phyloP scores from a whole-genome alignment of 768 basidiomycete species.

The Trametes cubensis region DNA sequence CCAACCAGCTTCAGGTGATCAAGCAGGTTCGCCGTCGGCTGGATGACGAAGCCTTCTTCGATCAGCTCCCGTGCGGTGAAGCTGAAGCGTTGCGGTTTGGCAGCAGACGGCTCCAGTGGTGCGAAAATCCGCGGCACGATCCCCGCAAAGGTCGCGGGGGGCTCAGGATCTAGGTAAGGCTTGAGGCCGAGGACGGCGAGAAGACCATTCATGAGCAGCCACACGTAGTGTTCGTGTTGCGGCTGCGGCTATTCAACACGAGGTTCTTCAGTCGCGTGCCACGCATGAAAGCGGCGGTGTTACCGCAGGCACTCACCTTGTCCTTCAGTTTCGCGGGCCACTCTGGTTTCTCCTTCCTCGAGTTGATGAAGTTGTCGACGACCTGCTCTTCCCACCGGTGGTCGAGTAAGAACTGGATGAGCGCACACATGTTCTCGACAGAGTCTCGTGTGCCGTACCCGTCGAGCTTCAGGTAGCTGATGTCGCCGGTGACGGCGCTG shows the following conservation, averaged over 20 bases:
- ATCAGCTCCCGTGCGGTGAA: conserved; percentile 18
- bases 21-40: conserved; percentile 12
- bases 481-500: not conserved
- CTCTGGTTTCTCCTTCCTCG: not conserved
- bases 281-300: not conserved
- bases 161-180: conserved; percentile 3
- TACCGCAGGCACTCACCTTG: not conserved
- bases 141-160: conserved; percentile 10
- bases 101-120: not conserved
- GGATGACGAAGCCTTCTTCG: conserved; percentile 19
- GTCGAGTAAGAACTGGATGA: conserved; percentile 4
- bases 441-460: conserved; percentile 12
- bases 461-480: conserved; percentile 14
- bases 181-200: conserved; percentile 9
- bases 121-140: conserved; percentile 12
- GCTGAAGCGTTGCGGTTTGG: conserved; percentile 7
- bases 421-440: conserved; percentile 17
- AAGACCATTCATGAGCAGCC: conserved; percentile 15
- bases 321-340: conserved; percentile 17
- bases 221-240: conserved; percentile 9
- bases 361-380: conserved; percentile 5
- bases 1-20: conserved; percentile 21
- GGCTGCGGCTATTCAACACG: not conserved
- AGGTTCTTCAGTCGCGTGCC: not conserved
- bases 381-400: conserved; percentile 6